Percentiles rank a stretch among this genome's conserved stretches.
Conservation (phyloP, 2,329 filamentous ascomycete species). For the Calonectria leucothoes region DNA sequence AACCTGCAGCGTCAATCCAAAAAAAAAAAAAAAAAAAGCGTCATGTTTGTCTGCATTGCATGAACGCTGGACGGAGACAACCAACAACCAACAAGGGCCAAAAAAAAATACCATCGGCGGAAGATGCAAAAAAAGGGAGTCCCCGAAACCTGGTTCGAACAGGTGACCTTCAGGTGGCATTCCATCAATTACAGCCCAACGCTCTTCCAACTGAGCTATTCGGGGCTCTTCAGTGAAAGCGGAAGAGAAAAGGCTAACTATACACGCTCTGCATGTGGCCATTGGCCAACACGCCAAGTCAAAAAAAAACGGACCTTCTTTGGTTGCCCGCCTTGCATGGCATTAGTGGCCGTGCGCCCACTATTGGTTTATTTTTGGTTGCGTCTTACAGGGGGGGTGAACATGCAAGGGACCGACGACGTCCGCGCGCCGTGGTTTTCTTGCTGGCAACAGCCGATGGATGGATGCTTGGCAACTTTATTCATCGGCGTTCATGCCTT, state of each 20-base stretch:
- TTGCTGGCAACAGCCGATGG: too few species aligned
- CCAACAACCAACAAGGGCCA: not conserved
- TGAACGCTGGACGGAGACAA: too few species aligned
- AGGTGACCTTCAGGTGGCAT: slow-evolving; percentile 30
- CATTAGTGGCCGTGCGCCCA: not conserved
- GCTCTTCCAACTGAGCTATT: slow-evolving; percentile 33
- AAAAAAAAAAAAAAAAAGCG: not conserved
- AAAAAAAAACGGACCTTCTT: too few species aligned
- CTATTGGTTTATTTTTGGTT: not conserved
- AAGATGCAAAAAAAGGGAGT: slow-evolving; percentile 10
- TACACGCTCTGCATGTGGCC: not conserved
- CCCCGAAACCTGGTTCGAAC: slow-evolving; percentile 32
- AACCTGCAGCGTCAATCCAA: not conserved
- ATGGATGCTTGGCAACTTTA: not conserved
- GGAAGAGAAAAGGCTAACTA: rapidly evolving
- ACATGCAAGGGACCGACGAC: not conserved
- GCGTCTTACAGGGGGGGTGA: not conserved
- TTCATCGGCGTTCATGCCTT: not conserved
- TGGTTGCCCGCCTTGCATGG: not conserved
- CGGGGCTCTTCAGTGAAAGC: slow-evolving; percentile 2
- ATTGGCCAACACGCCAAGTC: too few species aligned
- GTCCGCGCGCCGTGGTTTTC: too few species aligned
- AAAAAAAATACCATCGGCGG: not conserved
- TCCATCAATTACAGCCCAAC: slow-evolving; percentile 28
- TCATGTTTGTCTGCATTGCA: not conserved